A percentile compares a stretch with the other conserved stretches of the same genome.
Conservation (phyloP, 2,329 filamentous ascomycete species). For the Alternaria sp. region DNA sequence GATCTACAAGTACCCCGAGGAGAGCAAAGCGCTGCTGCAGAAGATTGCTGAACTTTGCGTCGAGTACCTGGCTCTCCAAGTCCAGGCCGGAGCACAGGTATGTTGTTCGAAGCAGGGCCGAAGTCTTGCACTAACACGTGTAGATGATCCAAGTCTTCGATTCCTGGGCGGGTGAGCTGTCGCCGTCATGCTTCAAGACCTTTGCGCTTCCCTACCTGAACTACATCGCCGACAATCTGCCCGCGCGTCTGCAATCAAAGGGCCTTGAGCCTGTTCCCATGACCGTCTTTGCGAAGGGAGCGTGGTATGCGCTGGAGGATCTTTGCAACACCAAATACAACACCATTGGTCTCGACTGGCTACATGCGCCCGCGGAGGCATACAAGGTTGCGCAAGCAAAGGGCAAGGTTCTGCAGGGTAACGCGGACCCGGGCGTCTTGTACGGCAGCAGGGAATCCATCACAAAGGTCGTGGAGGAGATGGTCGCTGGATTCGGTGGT, state of each 20-base stretch:
- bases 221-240: constrained; percentile 84
- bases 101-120: neutral
- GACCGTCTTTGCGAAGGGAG: constrained; percentile 98
- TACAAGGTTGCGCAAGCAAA: constrained; percentile 74
- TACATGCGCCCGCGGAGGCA: constrained; percentile 86
- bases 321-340: constrained; percentile 91
- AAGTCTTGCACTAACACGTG: constrained; percentile 22
- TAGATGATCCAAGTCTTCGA: constrained; percentile 95
- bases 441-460: constrained; percentile 87
- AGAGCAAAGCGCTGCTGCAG: constrained; percentile 80
- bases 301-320: constrained; percentile 91
- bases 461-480: constrained; percentile 80
- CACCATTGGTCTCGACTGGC: constrained; percentile 94
- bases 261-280: constrained; percentile 86
- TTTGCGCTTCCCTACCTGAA: constrained; percentile 88
- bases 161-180: constrained; percentile 96
- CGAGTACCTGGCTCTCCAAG: constrained; percentile 91
- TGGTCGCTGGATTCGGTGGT: constrained; percentile 85
- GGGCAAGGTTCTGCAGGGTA: constrained; percentile 88
- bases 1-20: constrained; percentile 88
- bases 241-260: constrained; percentile 75
- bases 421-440: constrained; percentile 91
- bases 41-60: constrained; percentile 96
- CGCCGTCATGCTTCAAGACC: constrained; percentile 80
- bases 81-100: constrained; percentile 90